Evolutionary conservation across 2,329 filamentous ascomycete species (phyloP).

Genomic region (Dactylonectria estremocensis): DNA sequence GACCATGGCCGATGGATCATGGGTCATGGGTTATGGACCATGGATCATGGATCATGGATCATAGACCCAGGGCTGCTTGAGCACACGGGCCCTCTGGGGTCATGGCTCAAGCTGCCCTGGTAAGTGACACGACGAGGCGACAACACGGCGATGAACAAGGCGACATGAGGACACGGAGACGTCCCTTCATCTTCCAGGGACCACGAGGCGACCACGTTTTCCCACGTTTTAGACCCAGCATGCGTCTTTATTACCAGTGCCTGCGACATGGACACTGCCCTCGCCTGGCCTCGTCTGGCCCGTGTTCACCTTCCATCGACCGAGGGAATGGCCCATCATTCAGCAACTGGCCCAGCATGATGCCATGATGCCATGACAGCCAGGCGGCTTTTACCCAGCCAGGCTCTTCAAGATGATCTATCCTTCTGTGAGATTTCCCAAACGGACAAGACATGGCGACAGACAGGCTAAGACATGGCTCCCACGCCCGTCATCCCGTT

Average conservation of each 20-base stretch:
- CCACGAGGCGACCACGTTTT: conserved; percentile 36
- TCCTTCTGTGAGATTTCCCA: conserved; percentile 6
- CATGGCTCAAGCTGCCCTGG: conserved; percentile 4
- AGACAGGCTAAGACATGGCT: conserved; percentile 15
- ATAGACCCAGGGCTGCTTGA: background rate
- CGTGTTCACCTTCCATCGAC: conserved; percentile 15
- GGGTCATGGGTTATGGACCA: background rate
- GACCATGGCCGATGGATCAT: conserved; percentile 7
- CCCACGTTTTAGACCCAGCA: conserved; percentile 21
- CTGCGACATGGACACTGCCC: background rate
- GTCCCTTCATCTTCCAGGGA: conserved; percentile 28
- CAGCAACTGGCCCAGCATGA: background rate
- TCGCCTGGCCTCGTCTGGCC: conserved; percentile 11
- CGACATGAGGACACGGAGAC: conserved; percentile 12
- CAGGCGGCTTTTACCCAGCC: background rate
- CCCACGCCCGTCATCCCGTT: conserved; percentile 8
- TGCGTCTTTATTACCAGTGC: background rate
- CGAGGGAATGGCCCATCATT: background rate
- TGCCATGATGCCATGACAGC: background rate
- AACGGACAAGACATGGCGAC: background rate
- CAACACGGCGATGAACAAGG: conserved; percentile 4
- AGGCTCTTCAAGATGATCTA: background rate
- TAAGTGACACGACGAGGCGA: conserved; percentile 13
- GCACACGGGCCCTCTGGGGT: conserved; percentile 5
- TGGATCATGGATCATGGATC: conserved; percentile 5